Percentiles rank a stretch among this genome's conserved stretches.
phyloP scores from a whole-genome alignment of 2,329 filamentous ascomycete genomes.

The Stromatinia cepivora region DNA sequence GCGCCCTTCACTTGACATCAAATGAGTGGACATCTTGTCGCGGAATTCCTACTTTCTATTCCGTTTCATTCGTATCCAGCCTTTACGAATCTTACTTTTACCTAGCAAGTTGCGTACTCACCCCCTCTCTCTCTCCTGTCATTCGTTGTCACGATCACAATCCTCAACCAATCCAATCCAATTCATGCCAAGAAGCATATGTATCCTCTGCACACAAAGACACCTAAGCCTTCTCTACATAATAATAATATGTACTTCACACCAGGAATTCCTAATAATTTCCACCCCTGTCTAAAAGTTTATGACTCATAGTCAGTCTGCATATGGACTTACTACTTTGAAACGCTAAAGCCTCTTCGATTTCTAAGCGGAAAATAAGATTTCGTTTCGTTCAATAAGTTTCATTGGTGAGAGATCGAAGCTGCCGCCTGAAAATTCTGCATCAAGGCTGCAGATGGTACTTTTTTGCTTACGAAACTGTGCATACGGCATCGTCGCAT shows the following conservation, averaged over 20 bases:
- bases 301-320: neutral
- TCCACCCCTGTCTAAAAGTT: neutral
- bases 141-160: neutral
- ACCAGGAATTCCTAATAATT: neutral
- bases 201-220: neutral
- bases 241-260: neutral
- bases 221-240: neutral
- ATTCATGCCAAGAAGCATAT: neutral
- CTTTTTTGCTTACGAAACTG: neutral
- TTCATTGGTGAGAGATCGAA: neutral
- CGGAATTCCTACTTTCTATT: neutral
- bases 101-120: neutral
- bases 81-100: neutral
- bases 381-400: neutral
- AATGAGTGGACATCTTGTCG: neutral
- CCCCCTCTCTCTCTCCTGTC: neutral
- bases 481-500: neutral
- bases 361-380: neutral
- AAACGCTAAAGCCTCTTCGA: neutral
- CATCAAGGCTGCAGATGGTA: neutral
- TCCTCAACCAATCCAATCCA: neutral
- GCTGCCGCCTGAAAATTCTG: neutral
- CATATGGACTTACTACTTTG: neutral
- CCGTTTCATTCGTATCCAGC: neutral
- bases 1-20: neutral